Conservation (phyloP, 148 eudicot species). For the Fagopyrum homotropicum region DNA sequence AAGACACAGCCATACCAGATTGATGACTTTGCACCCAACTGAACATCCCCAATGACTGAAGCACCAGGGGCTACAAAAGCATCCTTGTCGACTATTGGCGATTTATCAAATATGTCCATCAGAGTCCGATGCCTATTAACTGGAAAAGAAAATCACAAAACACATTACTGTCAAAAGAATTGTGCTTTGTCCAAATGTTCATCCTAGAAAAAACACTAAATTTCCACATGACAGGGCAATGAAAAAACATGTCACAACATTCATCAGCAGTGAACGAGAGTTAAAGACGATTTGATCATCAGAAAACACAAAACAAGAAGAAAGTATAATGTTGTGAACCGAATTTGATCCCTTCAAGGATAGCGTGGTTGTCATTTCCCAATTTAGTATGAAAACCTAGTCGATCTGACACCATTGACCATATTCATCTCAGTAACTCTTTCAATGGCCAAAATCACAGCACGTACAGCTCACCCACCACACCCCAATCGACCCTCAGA, state of each 20-base stretch:
- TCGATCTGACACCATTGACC: not conserved
- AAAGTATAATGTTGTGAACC: not conserved
- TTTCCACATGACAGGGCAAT: not conserved
- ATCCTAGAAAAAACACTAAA: not conserved
- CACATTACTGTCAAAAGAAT: not conserved
- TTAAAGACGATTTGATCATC: not conserved
- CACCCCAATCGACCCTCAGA: not conserved
- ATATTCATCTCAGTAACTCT: not conserved
- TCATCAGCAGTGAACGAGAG: no score
- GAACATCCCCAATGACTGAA: slow-evolving; percentile 81
- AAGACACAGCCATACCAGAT: slow-evolving; percentile 93
- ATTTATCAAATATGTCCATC: slow-evolving; percentile 73
- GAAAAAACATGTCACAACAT: no score
- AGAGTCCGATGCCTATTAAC: slow-evolving; percentile 81
- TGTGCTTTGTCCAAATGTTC: not conserved
- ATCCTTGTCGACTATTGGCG: slow-evolving; percentile 68
- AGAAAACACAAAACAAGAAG: not conserved
- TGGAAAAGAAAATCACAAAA: slow-evolving; percentile 16
- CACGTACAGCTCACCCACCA: not conserved
- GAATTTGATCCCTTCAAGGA: not conserved
- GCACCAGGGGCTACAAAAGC: slow-evolving; percentile 94
- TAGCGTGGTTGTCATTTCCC: not conserved
- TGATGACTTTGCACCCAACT: slow-evolving; percentile 59
- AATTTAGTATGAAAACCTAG: not conserved
- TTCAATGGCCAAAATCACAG: not conserved